A percentile compares a stretch with the other conserved stretches of the same genome.
Conservation (phyloP, 176 grass and related monocot species). For the Oryza meridionalis region DNA sequence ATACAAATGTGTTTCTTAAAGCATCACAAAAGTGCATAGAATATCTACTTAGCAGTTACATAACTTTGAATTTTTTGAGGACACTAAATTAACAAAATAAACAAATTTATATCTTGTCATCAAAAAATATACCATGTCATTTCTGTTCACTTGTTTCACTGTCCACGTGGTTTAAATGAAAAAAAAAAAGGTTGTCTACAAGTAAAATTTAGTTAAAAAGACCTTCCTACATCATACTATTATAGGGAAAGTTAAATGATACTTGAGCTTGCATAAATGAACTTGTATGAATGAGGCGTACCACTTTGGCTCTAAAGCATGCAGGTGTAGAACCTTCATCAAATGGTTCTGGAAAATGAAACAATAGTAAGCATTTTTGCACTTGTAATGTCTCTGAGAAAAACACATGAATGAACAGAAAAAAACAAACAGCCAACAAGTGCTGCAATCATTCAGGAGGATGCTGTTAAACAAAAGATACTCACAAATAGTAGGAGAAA, state of each 20-base stretch:
- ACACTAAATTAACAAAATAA: no score
- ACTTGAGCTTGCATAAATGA: conserved; percentile 10
- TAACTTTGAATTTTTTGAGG: background rate
- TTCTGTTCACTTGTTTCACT: background rate
- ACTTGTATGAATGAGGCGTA: conserved; percentile 40
- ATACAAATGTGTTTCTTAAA: background rate
- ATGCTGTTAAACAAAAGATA: conserved; percentile 6
- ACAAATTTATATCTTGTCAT: background rate
- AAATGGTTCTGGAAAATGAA: conserved; percentile 63
- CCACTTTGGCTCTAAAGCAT: conserved; percentile 63
- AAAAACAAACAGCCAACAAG: conserved; percentile 20
- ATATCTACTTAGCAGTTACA: background rate
- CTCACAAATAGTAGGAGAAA: conserved; percentile 8
- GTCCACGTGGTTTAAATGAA: background rate
- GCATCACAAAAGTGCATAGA: background rate
- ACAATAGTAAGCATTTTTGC: conserved; percentile 24
- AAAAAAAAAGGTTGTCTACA: background rate
- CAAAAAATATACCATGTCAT: background rate
- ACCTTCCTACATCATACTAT: background rate
- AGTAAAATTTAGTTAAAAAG: background rate
- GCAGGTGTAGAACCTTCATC: conserved; percentile 56
- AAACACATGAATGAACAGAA: background rate
- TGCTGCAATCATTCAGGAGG: conserved; percentile 35
- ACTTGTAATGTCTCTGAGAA: conserved; percentile 1
- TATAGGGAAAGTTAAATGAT: conserved; percentile 15